These are phyloP conservation scores for Talaromyces sp. DNA, from an alignment of 2,329 filamentous ascomycete genomes.

Conservation along the genomic window DNA sequence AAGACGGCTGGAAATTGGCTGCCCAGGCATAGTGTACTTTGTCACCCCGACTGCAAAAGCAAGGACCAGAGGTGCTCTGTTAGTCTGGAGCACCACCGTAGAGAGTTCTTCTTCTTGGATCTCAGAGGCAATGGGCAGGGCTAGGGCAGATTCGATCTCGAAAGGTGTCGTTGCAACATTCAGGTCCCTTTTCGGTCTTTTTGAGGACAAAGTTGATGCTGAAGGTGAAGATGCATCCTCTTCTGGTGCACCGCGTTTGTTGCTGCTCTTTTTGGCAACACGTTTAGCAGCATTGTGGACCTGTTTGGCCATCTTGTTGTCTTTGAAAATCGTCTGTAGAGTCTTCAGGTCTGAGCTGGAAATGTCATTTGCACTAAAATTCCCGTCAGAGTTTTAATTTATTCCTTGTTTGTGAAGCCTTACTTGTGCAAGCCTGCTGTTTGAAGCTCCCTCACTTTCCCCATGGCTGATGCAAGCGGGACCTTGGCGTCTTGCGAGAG, in stretches of 20 bases:
- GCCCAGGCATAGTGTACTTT: conserved; percentile 77
- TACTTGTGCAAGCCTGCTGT: conserved; percentile 41
- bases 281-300: conserved; percentile 52
- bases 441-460: conserved; percentile 52
- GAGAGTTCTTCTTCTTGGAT: conserved; percentile 55
- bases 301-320: conserved; percentile 53
- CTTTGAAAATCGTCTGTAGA: conserved; percentile 41
- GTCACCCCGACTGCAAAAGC: conserved; percentile 71
- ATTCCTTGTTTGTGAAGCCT: not conserved
- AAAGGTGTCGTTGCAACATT: conserved; percentile 18
- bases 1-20: conserved; percentile 75
- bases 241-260: conserved; percentile 46
- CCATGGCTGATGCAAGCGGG: conserved; percentile 50
- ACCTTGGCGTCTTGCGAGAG: conserved; percentile 54
- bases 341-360: conserved; percentile 42
- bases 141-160: conserved; percentile 28
- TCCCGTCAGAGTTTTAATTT: not conserved
- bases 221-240: conserved; percentile 17
- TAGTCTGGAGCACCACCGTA: conserved; percentile 60
- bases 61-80: conserved; percentile 74
- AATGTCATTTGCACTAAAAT: conserved; percentile 35
- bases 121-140: conserved; percentile 23
- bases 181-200: conserved; percentile 28
- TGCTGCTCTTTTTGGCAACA: conserved; percentile 31
- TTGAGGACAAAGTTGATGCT: conserved; percentile 24